These are phyloP conservation scores for Leonotis leonurus DNA, from an alignment of 257 asterid genomes.

Conservation along the genomic window DNA sequence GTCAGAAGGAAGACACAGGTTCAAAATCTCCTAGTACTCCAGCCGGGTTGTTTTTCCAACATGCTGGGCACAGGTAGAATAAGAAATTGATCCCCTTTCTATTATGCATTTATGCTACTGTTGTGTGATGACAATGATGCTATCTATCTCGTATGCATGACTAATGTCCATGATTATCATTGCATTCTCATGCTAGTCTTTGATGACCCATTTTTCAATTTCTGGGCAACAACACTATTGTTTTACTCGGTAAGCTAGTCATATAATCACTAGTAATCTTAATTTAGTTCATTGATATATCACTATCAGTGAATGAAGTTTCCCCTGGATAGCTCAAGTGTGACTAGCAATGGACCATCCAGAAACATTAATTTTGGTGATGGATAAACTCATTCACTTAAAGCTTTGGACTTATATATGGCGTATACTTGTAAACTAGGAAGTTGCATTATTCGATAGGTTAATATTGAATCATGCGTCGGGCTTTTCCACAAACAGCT, in stretches of 20 bases:
- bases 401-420: neutral
- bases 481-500: too few relatives aligned
- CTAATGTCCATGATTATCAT: too few relatives aligned
- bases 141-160: too few relatives aligned
- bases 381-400: too few relatives aligned
- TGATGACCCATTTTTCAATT: too few relatives aligned
- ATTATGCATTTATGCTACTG: neutral
- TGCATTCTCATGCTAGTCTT: too few relatives aligned
- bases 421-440: neutral
- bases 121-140: too few relatives aligned
- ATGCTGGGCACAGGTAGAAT: conserved; percentile 95
- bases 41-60: conserved; percentile 92
- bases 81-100: neutral
- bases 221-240: too few relatives aligned
- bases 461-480: too few relatives aligned
- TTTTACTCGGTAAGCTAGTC: too few relatives aligned
- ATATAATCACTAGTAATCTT: neutral
- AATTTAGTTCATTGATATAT: neutral
- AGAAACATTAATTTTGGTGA: neutral
- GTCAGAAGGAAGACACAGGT: conserved; percentile 52
- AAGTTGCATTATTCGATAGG: too few relatives aligned
- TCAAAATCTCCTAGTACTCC: conserved; percentile 47
- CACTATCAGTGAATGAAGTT: too few relatives aligned
- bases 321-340: neutral
- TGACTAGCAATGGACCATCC: neutral